Evolutionary conservation across 805 yeast species (phyloP), one percentile per base, ranked within the genome.

Genomic region (Lipomyces yamadae): DNA sequence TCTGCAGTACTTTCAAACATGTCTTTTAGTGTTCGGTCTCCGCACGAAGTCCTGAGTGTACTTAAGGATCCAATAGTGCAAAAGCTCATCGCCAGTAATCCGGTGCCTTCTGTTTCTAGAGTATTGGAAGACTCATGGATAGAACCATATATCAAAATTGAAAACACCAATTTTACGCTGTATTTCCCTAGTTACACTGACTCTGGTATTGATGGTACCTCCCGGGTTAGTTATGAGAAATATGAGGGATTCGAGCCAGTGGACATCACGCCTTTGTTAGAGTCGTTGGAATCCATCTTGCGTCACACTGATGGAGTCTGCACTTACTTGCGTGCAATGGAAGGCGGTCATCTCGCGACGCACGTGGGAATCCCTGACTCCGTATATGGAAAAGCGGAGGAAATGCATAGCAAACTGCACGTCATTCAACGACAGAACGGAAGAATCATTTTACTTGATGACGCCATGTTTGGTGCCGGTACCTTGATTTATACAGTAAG

Each of bases 141-240:
- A 30, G n/a, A 29, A 10, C n/a, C 34, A 4, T 52, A 52, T 32
- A 34, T 52, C 30, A 32, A 29, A 24, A 52, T 52, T 29, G 55
- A 52, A 32, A 52, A 52, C 34, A 24, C 34, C 6, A 52, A n/a
- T 52, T 15, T 52, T 52, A 52, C 55, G 34, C 55, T 52, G 13
- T 10, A 24, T 32, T 29, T 29, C 15, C 29, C 24, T 32, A 4
- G 29, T 32, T 29, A 52, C n/a, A 11, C 15, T 33, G 32, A 4
- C n/a, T 52, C 24, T 24, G 24, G 24, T 29, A 34, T 29, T 8
- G 55, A n/a, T 13, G 7, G 39, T 37, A 37, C 8, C 3, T 42
- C 48, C 48, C 24, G 24, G 10, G n/a, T 7, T 5, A n/a, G 24
- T 42, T 11, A 42, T 8, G 10, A n/a, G n/a, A 42, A 42, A 42